Percentiles rank a stretch among this genome's conserved stretches.
Evolutionary conservation across 208 protist genomes (phyloP).

Genomic region (Leishmania braziliensis): DNA sequence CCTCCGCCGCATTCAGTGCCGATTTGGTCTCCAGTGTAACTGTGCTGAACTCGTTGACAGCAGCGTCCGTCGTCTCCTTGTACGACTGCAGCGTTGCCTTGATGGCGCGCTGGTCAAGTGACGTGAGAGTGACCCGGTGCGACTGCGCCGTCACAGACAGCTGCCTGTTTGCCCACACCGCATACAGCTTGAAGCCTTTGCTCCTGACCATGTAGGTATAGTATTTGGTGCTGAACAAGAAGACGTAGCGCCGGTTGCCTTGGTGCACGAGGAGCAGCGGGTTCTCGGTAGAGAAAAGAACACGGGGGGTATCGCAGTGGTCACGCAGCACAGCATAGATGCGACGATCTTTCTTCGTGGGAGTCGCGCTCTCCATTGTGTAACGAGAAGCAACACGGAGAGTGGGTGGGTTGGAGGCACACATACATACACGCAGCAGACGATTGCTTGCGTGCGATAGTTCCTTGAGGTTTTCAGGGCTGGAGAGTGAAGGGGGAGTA

Average conservation of each 20-base stretch:
- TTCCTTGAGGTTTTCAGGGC: neutral
- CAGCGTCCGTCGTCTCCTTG: constrained; percentile 31
- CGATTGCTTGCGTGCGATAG: neutral
- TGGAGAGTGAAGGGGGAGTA: neutral
- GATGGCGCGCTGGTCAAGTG: constrained; percentile 21
- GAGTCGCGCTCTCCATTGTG: constrained; percentile 9
- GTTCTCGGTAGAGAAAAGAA: constrained; percentile 60
- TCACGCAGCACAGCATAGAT: constrained; percentile 77
- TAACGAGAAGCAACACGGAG: neutral
- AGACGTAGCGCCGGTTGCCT: constrained; percentile 51
- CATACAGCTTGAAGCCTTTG: constrained; percentile 78
- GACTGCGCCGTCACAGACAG: constrained; percentile 43
- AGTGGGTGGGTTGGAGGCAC: neutral
- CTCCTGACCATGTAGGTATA: constrained; percentile 85
- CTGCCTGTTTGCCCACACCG: constrained; percentile 69
- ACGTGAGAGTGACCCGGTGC: constrained; percentile 29
- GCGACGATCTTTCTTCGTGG: constrained; percentile 30
- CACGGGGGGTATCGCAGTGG: constrained; percentile 68
- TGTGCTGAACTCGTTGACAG: constrained; percentile 45
- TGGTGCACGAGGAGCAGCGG: constrained; percentile 56
- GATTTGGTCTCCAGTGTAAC: constrained; percentile 53
- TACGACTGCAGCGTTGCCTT: constrained; percentile 23
- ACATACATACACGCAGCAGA: neutral
- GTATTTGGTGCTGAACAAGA: constrained; percentile 70
- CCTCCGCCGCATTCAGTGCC: constrained; percentile 34